Evolutionary conservation across 2,329 filamentous ascomycete species (phyloP), one percentile per base, ranked within the genome.

Genomic region (Colletotrichum musicola): DNA sequence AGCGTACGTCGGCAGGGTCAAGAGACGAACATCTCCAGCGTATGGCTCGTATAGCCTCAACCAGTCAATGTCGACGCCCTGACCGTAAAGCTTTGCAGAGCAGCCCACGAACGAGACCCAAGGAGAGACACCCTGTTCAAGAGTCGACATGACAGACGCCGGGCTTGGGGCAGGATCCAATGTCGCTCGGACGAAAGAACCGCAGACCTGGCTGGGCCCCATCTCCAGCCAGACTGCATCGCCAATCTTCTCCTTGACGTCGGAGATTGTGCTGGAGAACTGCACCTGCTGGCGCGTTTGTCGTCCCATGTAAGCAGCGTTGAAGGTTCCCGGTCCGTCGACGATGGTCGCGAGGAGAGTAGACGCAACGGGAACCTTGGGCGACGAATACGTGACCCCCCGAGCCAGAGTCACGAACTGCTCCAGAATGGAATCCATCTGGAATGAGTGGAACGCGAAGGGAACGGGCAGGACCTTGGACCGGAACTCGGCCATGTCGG

Each of bases 161-260:
- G 62, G 6, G 2, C 6, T 4, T 6, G 40, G 27, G 4, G 42
- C 47, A n/a, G 35, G 7, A 10, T 14, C 14, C 18, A 65, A 25
- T 5, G 56, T 65, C 18, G 22, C 63, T 27, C 59, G 55, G 6
- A 92, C 83, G 81, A 93, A 90, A 25, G 83, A 83, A 9, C 83
- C 82, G 78, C 88, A 90, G 10, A 92, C 85, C 0, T 90, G 89
- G 70, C 92, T 88, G 4, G 91, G 89, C 1, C 92, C 91, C 66
- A 93, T 81, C 73, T 94, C 92, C 54, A 93, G 76, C 85, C 88
- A 93, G 6, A 86, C 79, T 6, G 87, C 89, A 72, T 87, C 82
- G 13, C 10, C 18, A 12, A 63, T 2, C 22, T 27, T 44, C 2
- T 20, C 51, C 25, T 20, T 6, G 38, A 90, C 12, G 12, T 22